Conservation (phyloP, 257 asterid species). For the Prunella vulgaris region DNA sequence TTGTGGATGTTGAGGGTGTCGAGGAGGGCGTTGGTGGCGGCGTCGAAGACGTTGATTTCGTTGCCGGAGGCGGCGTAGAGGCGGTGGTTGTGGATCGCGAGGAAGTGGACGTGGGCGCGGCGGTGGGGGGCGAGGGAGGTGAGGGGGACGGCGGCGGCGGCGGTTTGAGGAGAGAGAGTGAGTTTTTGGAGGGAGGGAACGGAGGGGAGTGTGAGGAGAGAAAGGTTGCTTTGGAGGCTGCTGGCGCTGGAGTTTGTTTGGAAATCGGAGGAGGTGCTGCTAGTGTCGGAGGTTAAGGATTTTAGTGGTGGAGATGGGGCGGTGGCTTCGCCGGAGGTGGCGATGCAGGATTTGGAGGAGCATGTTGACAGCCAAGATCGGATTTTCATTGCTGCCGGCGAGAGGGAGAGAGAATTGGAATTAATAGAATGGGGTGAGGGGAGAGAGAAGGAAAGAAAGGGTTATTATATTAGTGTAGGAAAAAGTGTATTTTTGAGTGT, state of each 20-base stretch:
- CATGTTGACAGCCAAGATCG: conserved; percentile 56
- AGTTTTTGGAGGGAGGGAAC: conserved; percentile 71
- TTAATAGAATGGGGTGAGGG: not conserved
- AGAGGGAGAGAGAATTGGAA: conserved; percentile 22
- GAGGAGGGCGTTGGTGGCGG: conserved; percentile 22
- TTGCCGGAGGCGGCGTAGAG: conserved; percentile 68
- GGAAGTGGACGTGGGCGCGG: conserved; percentile 34
- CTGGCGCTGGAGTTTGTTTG: conserved; percentile 34
- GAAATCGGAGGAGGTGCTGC: conserved; percentile 30
- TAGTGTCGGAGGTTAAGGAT: conserved; percentile 33
- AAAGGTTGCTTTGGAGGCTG: conserved; percentile 61
- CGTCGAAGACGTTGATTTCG: conserved; percentile 46
- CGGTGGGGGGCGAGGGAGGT: conserved; percentile 31
- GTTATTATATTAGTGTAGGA: not conserved
- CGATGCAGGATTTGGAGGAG: conserved; percentile 24
- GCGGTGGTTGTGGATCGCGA: conserved; percentile 49
- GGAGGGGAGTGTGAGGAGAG: conserved; percentile 73
- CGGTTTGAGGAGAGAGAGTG: conserved; percentile 11
- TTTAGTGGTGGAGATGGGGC: conserved; percentile 23
- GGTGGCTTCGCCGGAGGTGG: conserved; percentile 25
- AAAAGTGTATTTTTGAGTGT: not conserved
- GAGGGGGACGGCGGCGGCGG: conserved; percentile 28
- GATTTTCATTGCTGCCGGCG: conserved; percentile 43
- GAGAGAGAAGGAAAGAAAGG: not conserved
- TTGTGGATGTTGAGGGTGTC: conserved; percentile 39